phyloP scores from a whole-genome alignment of 106 monocot genomes.

The Dactylorhiza incarnata region DNA sequence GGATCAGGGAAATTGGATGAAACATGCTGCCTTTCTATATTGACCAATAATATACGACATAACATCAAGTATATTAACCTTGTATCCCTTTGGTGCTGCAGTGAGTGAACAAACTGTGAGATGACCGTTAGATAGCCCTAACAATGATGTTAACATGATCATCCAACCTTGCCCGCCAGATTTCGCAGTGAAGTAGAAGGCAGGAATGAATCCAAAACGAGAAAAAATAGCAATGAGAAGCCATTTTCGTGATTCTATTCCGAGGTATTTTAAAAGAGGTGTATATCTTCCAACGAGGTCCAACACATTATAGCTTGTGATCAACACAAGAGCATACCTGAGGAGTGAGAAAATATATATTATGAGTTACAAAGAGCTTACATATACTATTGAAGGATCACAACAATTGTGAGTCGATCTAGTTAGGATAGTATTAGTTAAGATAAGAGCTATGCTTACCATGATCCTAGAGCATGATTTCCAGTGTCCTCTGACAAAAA shows the following conservation, averaged over 20 bases:
- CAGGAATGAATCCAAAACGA: conserved; percentile 68
- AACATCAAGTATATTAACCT: conserved; percentile 18
- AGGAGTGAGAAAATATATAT: conserved; percentile 1
- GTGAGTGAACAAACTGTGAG: conserved; percentile 65
- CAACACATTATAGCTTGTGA: conserved; percentile 71
- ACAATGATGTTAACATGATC: conserved; percentile 71
- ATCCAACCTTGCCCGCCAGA: conserved; percentile 73
- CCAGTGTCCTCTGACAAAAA: conserved; percentile 90
- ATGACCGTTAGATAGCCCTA: conserved; percentile 69
- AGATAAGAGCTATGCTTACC: conserved; percentile 27
- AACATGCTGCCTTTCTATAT: no score
- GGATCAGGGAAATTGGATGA: no score
- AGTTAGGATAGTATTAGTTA: neutral
- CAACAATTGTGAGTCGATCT: neutral
- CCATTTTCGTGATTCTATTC: conserved; percentile 49
- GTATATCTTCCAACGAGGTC: conserved; percentile 77
- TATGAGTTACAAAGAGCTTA: neutral
- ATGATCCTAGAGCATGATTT: conserved; percentile 66
- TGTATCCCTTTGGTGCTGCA: conserved; percentile 75
- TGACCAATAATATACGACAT: neutral
- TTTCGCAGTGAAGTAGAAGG: conserved; percentile 83
- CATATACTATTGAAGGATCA: neutral
- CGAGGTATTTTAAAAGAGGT: conserved; percentile 37
- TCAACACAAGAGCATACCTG: conserved; percentile 84
- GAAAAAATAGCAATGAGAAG: conserved; percentile 33